A percentile compares a stretch with the other conserved stretches of the same genome.
Evolutionary conservation across 192 early-diverging fungal species (phyloP).

Genomic region (Coemansia sp.): DNA sequence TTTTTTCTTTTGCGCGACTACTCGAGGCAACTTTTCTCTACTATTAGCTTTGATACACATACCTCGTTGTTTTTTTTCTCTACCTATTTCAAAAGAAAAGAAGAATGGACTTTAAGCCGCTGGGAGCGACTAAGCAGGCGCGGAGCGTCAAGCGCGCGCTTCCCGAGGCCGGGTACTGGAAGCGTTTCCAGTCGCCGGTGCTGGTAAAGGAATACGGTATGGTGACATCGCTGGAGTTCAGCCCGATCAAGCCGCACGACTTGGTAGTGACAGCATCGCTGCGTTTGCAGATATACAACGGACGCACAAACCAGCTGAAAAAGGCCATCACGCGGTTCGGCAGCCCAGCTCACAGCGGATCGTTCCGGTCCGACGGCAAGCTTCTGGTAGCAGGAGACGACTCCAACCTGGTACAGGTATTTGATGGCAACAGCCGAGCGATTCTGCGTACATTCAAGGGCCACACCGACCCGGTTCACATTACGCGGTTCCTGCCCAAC

Average conservation of each 20-base stretch:
- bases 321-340: constrained; percentile 93
- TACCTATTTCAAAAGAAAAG: constrained; percentile 1
- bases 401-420: constrained; percentile 82
- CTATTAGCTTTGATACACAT: neutral
- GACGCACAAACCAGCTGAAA: constrained; percentile 79
- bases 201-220: constrained; percentile 86
- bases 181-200: constrained; percentile 83
- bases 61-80: neutral
- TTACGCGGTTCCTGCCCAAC: constrained; percentile 78
- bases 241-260: constrained; percentile 76
- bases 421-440: constrained; percentile 65
- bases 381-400: constrained; percentile 93
- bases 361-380: constrained; percentile 83
- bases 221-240: constrained; percentile 81
- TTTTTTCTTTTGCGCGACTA: constrained; percentile 9
- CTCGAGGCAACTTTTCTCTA: neutral
- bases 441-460: constrained; percentile 68
- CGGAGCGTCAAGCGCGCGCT: constrained; percentile 57
- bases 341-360: constrained; percentile 80
- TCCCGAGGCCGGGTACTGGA: constrained; percentile 74
- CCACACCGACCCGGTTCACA: constrained; percentile 72
- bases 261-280: constrained; percentile 89
- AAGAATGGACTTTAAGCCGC: constrained; percentile 58
- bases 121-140: constrained; percentile 58
- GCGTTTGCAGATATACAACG: constrained; percentile 89